Evolutionary conservation across 2,329 filamentous ascomycete species (phyloP), one percentile per base, ranked within the genome.

Genomic region (Alternaria triticimaculans): DNA sequence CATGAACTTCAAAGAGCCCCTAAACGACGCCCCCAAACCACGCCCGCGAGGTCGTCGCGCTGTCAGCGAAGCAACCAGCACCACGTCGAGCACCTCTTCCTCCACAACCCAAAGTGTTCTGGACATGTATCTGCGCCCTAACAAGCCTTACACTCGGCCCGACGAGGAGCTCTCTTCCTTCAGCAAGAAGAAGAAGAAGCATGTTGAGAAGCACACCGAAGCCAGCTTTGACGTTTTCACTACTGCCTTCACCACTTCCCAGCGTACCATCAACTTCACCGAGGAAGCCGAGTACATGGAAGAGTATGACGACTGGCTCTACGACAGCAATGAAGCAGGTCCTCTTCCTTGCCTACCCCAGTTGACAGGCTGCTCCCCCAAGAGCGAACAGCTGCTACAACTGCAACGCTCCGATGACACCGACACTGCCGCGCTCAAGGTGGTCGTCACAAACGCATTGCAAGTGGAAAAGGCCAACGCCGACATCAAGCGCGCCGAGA

Each of bases 301-400:
- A 9, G 12, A 60, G 0, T 63, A 73, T 41, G 48, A 64, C 3
- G 37, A 50, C 1, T 73, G 65, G 68, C 58, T 61, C 37, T 53
- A 11, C 6, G 49, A 46, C 5, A 67, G 69, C 48, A 33, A 62
- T 10, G 45, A 54, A 8, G 50, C 45, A 1, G 60, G 51, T 2
- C 63, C 66, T 0, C 59, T 73, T 3, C 71, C 72, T 4, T 79
- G 76, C 48, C 63, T 79, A 3, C 62, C 71, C 30, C 64, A 65
- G 46, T 72, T 68, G 6, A 76, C 71, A 10, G 76, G 76, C 15
- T 79, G 76, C 63, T 72, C 64, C 9, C 2, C 62, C 0, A 77
- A 74, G 54, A 67, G 69, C 48, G 76, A 79, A 46, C 46, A 69
- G 10, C 45, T 71, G 2, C 60, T 78, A 2, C 70, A 66, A 5